A percentile compares a stretch with the other conserved stretches of the same genome.
Conservation (phyloP, 257 asterid species). For the Paulownia fortunei region DNA sequence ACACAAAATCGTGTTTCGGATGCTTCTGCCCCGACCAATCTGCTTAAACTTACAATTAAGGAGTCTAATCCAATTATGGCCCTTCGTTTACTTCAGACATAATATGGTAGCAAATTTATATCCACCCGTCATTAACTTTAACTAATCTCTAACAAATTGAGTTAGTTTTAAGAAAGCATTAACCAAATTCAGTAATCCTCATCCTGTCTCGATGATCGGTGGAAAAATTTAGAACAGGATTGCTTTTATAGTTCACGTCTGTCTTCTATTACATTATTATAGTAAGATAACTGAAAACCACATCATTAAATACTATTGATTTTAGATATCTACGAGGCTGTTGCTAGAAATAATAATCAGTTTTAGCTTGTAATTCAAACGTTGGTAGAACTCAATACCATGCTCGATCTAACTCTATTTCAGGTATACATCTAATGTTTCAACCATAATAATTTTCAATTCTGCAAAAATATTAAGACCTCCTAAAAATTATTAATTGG, state of each 20-base stretch:
- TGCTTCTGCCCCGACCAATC: constrained; percentile 22
- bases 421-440: too few species aligned
- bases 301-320: too few species aligned
- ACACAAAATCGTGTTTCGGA: not conserved
- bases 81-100: not conserved
- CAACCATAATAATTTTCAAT: too few species aligned
- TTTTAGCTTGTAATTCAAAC: too few species aligned
- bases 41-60: not conserved
- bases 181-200: too few species aligned
- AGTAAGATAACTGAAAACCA: not conserved
- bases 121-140: not conserved
- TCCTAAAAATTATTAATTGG: too few species aligned
- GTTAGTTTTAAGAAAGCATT: not conserved
- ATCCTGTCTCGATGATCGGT: too few species aligned
- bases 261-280: not conserved
- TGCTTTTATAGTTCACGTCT: too few species aligned
- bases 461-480: too few species aligned
- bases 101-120: not conserved
- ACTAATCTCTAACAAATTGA: not conserved
- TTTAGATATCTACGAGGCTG: not conserved
- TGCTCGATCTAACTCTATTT: too few species aligned
- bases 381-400: too few species aligned
- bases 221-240: too few species aligned
- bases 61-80: constrained; percentile 8
- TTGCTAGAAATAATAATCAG: not conserved